Evolutionary conservation across 441 rosid genomes (phyloP).

Genomic region (Hura crepitans): DNA sequence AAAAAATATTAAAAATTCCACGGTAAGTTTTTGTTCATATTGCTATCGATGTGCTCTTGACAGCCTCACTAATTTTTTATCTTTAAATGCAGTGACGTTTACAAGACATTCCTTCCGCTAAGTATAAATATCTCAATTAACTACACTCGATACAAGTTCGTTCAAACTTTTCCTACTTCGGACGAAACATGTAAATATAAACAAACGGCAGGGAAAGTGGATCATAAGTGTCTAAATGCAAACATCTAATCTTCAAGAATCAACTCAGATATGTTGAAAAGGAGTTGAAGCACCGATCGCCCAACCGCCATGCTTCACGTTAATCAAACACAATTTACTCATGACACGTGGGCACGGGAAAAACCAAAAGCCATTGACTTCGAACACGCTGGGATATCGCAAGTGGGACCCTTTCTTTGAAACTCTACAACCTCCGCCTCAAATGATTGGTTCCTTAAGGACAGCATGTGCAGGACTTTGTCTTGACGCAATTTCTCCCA

Average conservation of each 20-base stretch:
- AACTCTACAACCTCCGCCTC: not conserved
- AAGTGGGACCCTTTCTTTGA: constrained; percentile 9
- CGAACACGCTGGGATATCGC: not conserved
- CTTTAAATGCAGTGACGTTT: too few relatives aligned
- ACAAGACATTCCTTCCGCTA: too few relatives aligned
- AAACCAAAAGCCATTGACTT: not conserved
- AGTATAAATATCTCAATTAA: too few relatives aligned
- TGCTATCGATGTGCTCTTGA: too few relatives aligned
- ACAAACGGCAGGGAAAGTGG: not conserved
- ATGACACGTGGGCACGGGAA: constrained; percentile 3
- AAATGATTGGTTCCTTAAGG: constrained; percentile 17
- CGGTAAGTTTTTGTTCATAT: too few relatives aligned
- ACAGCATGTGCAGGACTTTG: constrained; percentile 14
- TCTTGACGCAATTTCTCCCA: constrained; percentile 1
- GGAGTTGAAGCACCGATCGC: not conserved
- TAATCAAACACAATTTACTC: not conserved
- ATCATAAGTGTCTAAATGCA: not conserved
- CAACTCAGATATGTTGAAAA: not conserved
- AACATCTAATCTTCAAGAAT: constrained; percentile 13
- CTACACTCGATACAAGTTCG: too few relatives aligned
- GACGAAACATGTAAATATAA: too few relatives aligned
- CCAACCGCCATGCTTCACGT: constrained; percentile 15
- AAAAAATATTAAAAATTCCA: too few relatives aligned
- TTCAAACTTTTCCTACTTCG: too few relatives aligned
- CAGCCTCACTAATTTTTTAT: too few relatives aligned